Percentiles rank a stretch among this genome's conserved stretches.
Conservation (phyloP, 1,284 basidiomycete species). For the Apiotrichum sp. region DNA sequence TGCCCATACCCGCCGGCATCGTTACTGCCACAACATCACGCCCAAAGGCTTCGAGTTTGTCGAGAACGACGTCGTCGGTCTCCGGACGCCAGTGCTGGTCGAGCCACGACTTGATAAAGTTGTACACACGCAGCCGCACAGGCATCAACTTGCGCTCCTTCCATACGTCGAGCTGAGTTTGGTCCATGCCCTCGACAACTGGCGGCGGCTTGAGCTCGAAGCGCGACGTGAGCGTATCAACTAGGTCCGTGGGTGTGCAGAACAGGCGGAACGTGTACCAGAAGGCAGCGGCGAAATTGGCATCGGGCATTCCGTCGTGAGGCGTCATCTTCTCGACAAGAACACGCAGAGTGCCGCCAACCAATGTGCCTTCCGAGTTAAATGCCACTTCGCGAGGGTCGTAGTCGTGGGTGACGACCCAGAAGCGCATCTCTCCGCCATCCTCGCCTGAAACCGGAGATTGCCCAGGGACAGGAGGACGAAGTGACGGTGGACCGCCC, state of each 20-base stretch:
- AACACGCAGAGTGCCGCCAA: conserved; percentile 81
- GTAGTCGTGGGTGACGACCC: conserved; percentile 45
- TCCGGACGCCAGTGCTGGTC: conserved; percentile 79
- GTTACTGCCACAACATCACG: conserved; percentile 30
- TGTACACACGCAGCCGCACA: conserved; percentile 80
- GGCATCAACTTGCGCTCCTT: conserved; percentile 79
- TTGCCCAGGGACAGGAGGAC: neutral
- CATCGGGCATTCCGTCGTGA: conserved; percentile 75
- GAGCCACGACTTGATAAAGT: conserved; percentile 88
- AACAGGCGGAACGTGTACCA: conserved; percentile 96
- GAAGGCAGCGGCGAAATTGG: conserved; percentile 78
- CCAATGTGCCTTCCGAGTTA: conserved; percentile 81
- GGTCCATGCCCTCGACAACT: conserved; percentile 22
- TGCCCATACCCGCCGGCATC: conserved; percentile 32
- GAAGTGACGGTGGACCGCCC: neutral
- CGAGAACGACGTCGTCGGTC: conserved; percentile 52
- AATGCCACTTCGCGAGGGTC: conserved; percentile 75
- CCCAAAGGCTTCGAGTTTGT: conserved; percentile 45
- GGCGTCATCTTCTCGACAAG: conserved; percentile 96
- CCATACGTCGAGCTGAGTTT: conserved; percentile 66
- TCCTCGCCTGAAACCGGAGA: conserved; percentile 5
- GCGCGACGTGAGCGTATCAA: conserved; percentile 68
- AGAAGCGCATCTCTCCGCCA: conserved; percentile 34
- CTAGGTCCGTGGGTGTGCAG: conserved; percentile 67
- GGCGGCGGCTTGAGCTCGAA: conserved; percentile 62